Evolutionary conservation across 2,329 filamentous ascomycete genomes (phyloP), one percentile per base, ranked within the genome.

Genomic region (Raffaelea deltoideospora): DNA sequence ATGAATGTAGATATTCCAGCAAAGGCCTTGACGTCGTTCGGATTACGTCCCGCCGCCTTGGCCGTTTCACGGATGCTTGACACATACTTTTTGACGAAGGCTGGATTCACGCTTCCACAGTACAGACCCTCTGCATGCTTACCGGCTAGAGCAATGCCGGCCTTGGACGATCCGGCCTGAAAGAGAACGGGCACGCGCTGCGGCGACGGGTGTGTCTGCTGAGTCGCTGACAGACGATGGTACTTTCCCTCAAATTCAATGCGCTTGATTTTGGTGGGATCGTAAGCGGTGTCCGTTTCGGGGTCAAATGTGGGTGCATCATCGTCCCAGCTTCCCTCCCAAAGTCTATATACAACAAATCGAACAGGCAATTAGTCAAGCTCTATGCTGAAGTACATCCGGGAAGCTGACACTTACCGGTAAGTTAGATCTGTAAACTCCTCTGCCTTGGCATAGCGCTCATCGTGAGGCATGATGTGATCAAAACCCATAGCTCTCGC

Each of bases 141-240:
- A 17, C 43, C 41, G 5, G 42, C 45, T 23, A 49, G 45, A 3
- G 35, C 38, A 5, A 36, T 35, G 23, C 47, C 46, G 4, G 43
- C 41, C 37, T 39, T 37, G 15, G 45, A 48, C 10, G 43, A 41
- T 21, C 47, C 47, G 7, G 47, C 45, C 33, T 49, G 46, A 31
- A 49, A 47, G 21, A 49, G 41, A 1, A 48, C 37, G 3, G 45
- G 47, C n/a, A 45, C 46, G 5, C 40, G 37, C 34, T 42, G 40
- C 2, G 38, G 41, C 22, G 36, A 37, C 1, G 74, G 79, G 47
- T 80, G 72, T 38, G 65, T 63, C 10, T 28, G 26, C 5, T 14
- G 6, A 7, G 26, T 28, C 10, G 26, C 26, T 14, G 6, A 14
- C 6, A 7, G 13, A 5, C 13, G 6, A 14, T 28, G 13, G 26